Base-by-base conservation (phyloP, 306 rosid genomes). In the Quercus aquifolioides region DNA sequence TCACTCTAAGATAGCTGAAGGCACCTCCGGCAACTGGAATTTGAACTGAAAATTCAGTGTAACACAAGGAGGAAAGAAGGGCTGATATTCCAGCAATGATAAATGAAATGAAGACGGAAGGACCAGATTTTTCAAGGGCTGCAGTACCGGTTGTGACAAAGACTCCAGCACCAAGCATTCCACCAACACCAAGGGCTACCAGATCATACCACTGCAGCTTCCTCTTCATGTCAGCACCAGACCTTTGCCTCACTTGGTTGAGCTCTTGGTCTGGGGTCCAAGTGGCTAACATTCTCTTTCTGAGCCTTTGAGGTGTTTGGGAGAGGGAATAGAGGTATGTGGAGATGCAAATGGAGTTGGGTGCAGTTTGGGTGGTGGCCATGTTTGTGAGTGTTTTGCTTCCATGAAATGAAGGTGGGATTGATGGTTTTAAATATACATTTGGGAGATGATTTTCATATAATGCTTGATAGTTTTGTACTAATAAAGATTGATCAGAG, bases 1-100 rank as follows among this genome's bases (percentile, higher is more conserved):
- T 94, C 68, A 92, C 68, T 83, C 99, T 87, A 62, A 94, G 81
- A 71, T 94, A 94, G 76, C 99, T 92, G 84, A 94, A 94, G 76
- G 99, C 99, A 69, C 97, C 99, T 23, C 99, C 99, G 13, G 99
- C 99, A 43, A 90, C 99, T 0, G 99, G 94, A 55, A 94, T 88
- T 80, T 94, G 97, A 75, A 94, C 97, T 5, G 99, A 87, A 79
- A 94, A 94, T 71, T 94, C 99, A 57, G 97, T 87, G 85, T 94
- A 94, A 77, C 99, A 94, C 74, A 92, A 54, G 74, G 99, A 92
- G 65, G 97, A 94, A 9, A 94, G 93, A 70, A 94, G 95, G 19
- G 99, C 97, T 18, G 97, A 89, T 64, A 94, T 84, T 33, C 97
- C 99, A 0, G 99, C 99, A 30, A 94, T 78, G 87, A 91, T 87